Percentiles rank a stretch among this genome's conserved stretches.
Conservation (phyloP, 768 basidiomycete genomes). For the Rhizopogon salebrosus region DNA sequence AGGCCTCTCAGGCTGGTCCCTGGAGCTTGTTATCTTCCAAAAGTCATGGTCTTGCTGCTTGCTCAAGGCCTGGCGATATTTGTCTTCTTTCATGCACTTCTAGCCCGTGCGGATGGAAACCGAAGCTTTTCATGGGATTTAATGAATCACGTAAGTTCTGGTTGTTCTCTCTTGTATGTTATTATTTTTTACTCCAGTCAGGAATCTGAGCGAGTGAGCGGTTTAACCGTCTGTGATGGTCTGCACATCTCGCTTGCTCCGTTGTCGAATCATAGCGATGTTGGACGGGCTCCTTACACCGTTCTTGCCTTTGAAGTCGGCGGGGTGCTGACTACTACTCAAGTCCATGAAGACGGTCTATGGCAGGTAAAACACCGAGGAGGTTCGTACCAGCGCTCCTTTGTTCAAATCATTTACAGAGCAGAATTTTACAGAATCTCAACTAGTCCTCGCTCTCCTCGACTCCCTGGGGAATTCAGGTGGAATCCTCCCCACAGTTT, state of each 20-base stretch:
- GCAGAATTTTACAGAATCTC: slow-evolving; percentile 29
- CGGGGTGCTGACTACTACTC: slow-evolving; percentile 28
- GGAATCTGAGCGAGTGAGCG: neutral
- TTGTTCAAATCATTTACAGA: neutral
- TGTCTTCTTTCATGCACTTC: neutral
- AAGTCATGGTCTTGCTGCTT: slow-evolving; percentile 10
- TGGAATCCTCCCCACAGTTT: slow-evolving; percentile 32
- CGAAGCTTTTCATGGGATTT: slow-evolving; percentile 4
- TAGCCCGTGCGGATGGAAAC: neutral
- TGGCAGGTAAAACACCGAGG: slow-evolving; percentile 36
- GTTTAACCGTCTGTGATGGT: slow-evolving; percentile 12
- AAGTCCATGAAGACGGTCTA: slow-evolving; percentile 24
- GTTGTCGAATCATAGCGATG: neutral
- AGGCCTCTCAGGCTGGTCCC: slow-evolving; percentile 15
- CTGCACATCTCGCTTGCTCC: slow-evolving; percentile 6
- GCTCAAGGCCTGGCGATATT: slow-evolving; percentile 2
- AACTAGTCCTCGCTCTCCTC: slow-evolving; percentile 38
- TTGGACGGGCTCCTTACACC: slow-evolving; percentile 33
- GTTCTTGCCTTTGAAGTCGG: slow-evolving; percentile 36
- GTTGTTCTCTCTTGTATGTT: neutral
- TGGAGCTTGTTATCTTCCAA: neutral
- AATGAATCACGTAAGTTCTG: neutral
- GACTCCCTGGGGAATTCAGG: slow-evolving; percentile 40
- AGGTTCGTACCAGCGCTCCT: slow-evolving; percentile 27
- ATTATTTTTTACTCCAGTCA: neutral